phyloP scores from a whole-genome alignment of 805 yeast genomes.

The Saccharomycopsis amapae region DNA sequence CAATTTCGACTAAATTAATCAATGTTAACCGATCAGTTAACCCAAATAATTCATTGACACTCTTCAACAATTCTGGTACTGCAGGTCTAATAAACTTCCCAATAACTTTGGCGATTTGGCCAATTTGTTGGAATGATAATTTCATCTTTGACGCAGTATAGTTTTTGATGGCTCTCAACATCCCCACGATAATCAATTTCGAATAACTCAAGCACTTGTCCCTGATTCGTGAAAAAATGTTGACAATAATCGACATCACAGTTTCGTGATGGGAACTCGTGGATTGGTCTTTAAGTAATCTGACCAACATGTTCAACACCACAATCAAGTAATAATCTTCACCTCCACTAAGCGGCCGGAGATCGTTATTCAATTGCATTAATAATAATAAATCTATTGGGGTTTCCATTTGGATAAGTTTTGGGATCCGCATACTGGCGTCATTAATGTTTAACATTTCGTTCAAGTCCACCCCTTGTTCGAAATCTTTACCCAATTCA shows the following conservation, averaged over 20 bases:
- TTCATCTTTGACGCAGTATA: constrained; percentile 76
- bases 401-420: constrained; percentile 59
- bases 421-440: constrained; percentile 31
- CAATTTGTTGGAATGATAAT: constrained; percentile 82
- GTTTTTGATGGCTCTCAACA: constrained; percentile 73
- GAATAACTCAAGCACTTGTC: constrained; percentile 84
- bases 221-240: constrained; percentile 84
- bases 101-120: constrained; percentile 71
- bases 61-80: constrained; percentile 64
- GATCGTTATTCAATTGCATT: constrained; percentile 62
- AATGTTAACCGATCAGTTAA: constrained; percentile 66
- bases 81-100: constrained; percentile 86
- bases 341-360: constrained; percentile 64
- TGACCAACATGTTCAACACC: constrained; percentile 78
- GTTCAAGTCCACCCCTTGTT: constrained; percentile 16
- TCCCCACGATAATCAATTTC: constrained; percentile 82
- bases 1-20: constrained; percentile 71
- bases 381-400: constrained; percentile 83
- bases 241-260: constrained; percentile 90
- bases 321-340: constrained; percentile 96
- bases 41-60: constrained; percentile 68
- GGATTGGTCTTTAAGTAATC: constrained; percentile 77
- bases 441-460: constrained; percentile 32
- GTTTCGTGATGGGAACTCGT: constrained; percentile 81
- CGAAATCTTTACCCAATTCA: constrained; percentile 16